Base-by-base conservation (phyloP, 2,329 filamentous ascomycete genomes). In the Fusarium euwallaceae region DNA sequence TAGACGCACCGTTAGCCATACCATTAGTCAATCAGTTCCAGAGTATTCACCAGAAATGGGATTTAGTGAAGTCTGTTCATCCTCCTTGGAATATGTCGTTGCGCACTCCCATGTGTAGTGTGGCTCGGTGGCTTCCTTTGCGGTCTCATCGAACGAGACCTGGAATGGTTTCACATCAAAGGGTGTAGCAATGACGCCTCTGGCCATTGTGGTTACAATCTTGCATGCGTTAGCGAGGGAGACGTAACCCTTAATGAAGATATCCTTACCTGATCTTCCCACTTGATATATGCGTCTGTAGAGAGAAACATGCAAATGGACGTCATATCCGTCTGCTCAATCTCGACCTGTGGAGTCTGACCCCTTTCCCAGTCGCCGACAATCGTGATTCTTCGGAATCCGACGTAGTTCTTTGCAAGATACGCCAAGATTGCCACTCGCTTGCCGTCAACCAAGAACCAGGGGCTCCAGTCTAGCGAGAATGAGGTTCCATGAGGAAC, bases 151-250 rank as follows among this genome's bases (percentile, higher is more conserved):
- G 17, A 90, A 78, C 1, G 84, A 75, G 16, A 91, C 80, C 56
- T 90, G 86, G 65, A 91, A 91, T 0, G 87, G 83, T 55, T 86
- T 85, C 3, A 86, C 82, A 17, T 84, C 80, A 39, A 86, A 84
- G 0, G 89, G 89, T 0, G 88, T 89, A 1, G 86, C 86, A 6
- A 91, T 85, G 4, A 90, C 82, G 3, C 88, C 89, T n/a, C 88
- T 86, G 53, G 86, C 88, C 45, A 84, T 76, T n/a, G 81, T 80
- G 0, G 81, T 78, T 84, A 85, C 88, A 17, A 89, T 75, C 86
- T 89, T 60, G 2, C 10, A 27, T 12, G 27, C 8, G 63, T 79
- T 24, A 81, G 67, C 20, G 27, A 6, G 14, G 27, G 20, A 53
- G 22, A 27, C 2, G 14, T 14, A 5, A 2, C 2, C 2, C 9